Evolutionary conservation across 306 rosid genomes (phyloP).

Genomic region (Vachellia collinsii): DNA sequence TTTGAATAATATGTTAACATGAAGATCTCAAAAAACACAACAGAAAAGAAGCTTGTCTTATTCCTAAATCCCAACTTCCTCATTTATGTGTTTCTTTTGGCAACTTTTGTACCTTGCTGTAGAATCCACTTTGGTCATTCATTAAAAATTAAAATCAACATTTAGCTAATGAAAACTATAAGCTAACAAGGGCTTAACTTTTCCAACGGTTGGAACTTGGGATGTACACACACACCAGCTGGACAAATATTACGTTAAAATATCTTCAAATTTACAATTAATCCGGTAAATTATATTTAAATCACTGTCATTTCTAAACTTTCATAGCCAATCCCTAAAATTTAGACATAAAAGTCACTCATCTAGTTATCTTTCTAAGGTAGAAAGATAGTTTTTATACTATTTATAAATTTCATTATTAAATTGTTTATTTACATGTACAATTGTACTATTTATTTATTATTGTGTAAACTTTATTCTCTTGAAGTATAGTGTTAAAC

Average conservation of each 20-base stretch:
- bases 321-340: not conserved
- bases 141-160: conserved; percentile 3
- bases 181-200: conserved; percentile 33
- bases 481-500: too few relatives aligned
- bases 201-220: not conserved
- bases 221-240: not conserved
- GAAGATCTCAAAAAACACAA: not conserved
- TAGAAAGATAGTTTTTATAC: too few relatives aligned
- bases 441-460: too few relatives aligned
- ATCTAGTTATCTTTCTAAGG: too few relatives aligned
- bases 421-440: too few relatives aligned
- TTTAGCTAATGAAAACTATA: conserved; percentile 21
- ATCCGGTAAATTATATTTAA: not conserved
- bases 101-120: conserved; percentile 6
- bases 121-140: conserved; percentile 29
- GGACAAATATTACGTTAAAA: not conserved
- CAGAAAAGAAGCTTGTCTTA: conserved; percentile 27
- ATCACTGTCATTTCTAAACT: not conserved
- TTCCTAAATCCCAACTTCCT: conserved; percentile 20
- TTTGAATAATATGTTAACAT: not conserved
- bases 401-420: too few relatives aligned
- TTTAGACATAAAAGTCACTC: not conserved
- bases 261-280: not conserved
- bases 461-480: too few relatives aligned
- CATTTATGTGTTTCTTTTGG: conserved; percentile 28